Base-by-base conservation (phyloP, 495 filamentous ascomycete genomes). In the Acidomyces sp. region DNA sequence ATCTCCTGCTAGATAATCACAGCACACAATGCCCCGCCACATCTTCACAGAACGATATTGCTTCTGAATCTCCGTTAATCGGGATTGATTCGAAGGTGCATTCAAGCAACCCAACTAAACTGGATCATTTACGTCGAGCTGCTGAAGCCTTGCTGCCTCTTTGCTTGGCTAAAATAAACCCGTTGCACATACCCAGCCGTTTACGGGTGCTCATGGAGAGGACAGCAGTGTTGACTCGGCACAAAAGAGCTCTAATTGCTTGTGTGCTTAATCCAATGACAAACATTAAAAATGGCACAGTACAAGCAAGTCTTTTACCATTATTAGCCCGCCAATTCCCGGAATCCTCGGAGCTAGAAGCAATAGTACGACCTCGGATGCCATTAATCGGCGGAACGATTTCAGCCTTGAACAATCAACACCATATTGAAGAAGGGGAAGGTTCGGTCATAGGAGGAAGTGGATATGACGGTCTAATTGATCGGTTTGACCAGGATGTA, bases 251-350 rank as follows among this genome's bases (percentile, higher is more conserved):
- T 9, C 79, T 93, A 70, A 53, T 85, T 10, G 78, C 85, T 21
- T 85, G 82, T 56, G 74, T 85, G 10, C 60, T 93, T 37, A 80
- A 88, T 58, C 82, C 84, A 1, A 69, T 76, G 39, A 63, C 70
- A 11, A 70, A 70, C 25, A 62, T 65, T 31, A 69, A 69, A 31
- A 72, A 74, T 2, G 68, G 68, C 20, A 66, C 60, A 21, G 66
- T 66, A 27, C 69, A 70, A 41, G 63, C 74, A 11, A 85, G 80
- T 51, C 78, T 93, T 34, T 59, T 95, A 20, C 85, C 85, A 5
- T 78, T 88, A 46, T 61, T 93, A 19, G 71, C 70, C 18, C 63
- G 72, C 39, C 63, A 63, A 30, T 79, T 74, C 51, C 63, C 75
- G 0, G 60, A 65, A 22, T 67, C 75, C 31, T 59, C 72, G 41